Percentiles rank a stretch among this genome's conserved stretches.
phyloP scores from a whole-genome alignment of 2,329 filamentous ascomycete species.

The Tympanopsis confertula region DNA sequence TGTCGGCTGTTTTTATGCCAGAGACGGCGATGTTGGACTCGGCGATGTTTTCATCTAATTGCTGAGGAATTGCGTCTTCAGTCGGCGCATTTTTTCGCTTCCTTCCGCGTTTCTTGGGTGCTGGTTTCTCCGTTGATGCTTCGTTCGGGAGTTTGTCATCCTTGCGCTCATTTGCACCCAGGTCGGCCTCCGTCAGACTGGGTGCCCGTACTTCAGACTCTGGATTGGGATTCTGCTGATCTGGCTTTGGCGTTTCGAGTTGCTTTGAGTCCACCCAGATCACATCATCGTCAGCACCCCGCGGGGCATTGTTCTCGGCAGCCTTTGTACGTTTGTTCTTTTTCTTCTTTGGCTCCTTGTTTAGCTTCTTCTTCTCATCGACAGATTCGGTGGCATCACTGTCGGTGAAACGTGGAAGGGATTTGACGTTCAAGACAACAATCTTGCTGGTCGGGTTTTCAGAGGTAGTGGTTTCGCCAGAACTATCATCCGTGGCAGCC shows the following conservation, averaged over 20 bases:
- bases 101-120: conserved; percentile 26
- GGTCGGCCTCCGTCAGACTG: too few relatives aligned
- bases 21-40: too few relatives aligned
- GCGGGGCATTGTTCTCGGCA: conserved; percentile 14
- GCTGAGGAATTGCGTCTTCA: too few relatives aligned
- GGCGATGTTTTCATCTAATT: too few relatives aligned
- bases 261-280: conserved; percentile 22
- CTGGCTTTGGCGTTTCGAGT: conserved; percentile 8
- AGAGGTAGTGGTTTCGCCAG: not conserved
- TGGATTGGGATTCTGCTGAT: not conserved
- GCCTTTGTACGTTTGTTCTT: conserved; percentile 29
- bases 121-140: conserved; percentile 3
- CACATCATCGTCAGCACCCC: conserved; percentile 23
- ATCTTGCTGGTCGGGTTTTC: not conserved
- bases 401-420: not conserved
- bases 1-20: too few relatives aligned
- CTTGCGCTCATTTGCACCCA: conserved; percentile 2
- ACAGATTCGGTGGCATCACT: not conserved
- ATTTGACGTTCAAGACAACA: not conserved
- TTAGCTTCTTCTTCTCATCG: not conserved
- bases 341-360: conserved; percentile 22
- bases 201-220: too few relatives aligned
- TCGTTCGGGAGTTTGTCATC: conserved; percentile 4
- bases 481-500: not conserved
- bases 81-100: conserved; percentile 28